Evolutionary conservation across 306 rosid genomes (phyloP).

Genomic region (Luffa aegyptiaca): DNA sequence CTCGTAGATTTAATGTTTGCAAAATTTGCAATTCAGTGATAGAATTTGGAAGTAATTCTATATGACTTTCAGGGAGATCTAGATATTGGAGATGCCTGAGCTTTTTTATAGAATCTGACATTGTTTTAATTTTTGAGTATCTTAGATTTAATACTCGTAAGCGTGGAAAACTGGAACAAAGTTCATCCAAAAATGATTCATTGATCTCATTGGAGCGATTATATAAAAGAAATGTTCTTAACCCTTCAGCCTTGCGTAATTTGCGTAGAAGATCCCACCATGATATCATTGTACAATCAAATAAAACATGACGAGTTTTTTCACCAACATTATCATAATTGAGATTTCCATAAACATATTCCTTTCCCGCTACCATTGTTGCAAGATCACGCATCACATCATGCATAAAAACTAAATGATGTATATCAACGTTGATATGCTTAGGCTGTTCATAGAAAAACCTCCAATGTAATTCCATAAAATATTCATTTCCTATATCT

Average conservation of each 20-base stretch:
- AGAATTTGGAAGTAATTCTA: not conserved
- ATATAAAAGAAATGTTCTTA: not conserved
- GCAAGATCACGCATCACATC: conserved; percentile 37
- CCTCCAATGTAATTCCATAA: conserved; percentile 25
- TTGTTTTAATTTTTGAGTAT: not conserved
- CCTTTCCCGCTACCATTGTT: conserved; percentile 18
- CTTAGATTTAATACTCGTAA: conserved; percentile 16
- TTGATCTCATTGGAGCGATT: no score
- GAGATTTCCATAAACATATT: conserved; percentile 11
- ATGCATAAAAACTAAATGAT: conserved; percentile 31
- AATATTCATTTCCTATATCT: conserved; percentile 28
- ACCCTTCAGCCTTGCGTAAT: not conserved
- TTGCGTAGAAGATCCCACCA: not conserved
- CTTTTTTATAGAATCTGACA: not conserved
- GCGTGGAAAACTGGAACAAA: not conserved
- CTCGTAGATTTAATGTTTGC: not conserved
- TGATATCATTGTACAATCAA: not conserved
- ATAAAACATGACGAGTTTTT: not conserved
- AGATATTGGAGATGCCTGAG: conserved; percentile 10
- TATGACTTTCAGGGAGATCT: not conserved
- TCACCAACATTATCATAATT: not conserved
- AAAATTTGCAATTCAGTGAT: not conserved
- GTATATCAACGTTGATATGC: no score
- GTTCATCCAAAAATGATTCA: not conserved
- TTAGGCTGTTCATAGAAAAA: no score